phyloP scores from a whole-genome alignment of 2,329 filamentous ascomycete genomes.

The Cytospora schulzeri region DNA sequence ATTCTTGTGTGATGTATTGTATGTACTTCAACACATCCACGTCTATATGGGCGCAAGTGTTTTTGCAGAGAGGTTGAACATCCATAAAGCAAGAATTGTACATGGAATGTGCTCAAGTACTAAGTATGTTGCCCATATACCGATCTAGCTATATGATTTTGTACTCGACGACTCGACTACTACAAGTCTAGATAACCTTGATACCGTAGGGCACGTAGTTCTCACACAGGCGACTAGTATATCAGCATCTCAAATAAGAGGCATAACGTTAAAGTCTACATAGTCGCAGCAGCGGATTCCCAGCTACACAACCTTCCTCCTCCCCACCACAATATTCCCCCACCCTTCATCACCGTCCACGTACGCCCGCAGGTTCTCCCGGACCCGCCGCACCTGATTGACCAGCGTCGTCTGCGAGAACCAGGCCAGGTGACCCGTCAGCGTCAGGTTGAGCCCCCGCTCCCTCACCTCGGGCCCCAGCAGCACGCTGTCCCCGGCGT shows the following conservation, averaged over 20 bases:
- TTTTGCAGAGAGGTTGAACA: not conserved
- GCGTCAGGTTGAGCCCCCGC: slow-evolving; percentile 29
- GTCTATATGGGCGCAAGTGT: not conserved
- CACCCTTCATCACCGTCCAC: slow-evolving; percentile 19
- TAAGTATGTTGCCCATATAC: no score
- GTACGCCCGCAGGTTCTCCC: slow-evolving; percentile 29
- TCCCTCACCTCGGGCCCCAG: slow-evolving; percentile 25
- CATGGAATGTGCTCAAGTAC: no score
- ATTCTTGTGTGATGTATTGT: not conserved
- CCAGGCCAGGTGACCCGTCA: slow-evolving; percentile 34
- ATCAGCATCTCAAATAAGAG: no score
- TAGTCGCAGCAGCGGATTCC: no score
- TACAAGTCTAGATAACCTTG: no score
- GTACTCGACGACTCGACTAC: no score
- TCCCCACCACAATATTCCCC: slow-evolving; percentile 16
- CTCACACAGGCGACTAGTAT: no score
- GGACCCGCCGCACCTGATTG: slow-evolving; percentile 30
- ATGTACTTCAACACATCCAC: not conserved
- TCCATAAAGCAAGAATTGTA: not conserved
- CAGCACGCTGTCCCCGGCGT: slow-evolving; percentile 30
- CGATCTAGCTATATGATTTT: no score
- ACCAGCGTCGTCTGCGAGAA: slow-evolving; percentile 31
- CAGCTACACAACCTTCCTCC: not conserved
- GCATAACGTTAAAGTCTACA: no score
- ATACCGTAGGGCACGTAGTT: no score